Conservation (phyloP, 1,284 basidiomycete species). For the Phylloporus gajari region DNA sequence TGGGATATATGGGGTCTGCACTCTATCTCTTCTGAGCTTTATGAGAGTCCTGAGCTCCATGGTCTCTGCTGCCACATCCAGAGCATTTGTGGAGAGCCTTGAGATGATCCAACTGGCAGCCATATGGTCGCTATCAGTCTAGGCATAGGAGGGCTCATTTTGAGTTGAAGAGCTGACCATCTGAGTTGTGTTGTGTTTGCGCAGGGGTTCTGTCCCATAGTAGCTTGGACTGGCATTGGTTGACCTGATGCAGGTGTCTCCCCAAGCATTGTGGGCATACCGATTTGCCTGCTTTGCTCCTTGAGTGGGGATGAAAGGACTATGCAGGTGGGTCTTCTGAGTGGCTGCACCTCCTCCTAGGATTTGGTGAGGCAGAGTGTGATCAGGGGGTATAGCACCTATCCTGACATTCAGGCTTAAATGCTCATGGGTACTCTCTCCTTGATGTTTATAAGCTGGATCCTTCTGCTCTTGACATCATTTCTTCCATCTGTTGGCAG, state of each 20-base stretch:
- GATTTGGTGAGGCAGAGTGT: not conserved
- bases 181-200: fast-evolving
- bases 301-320: not conserved
- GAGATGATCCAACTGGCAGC: not conserved
- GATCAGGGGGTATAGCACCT: no score
- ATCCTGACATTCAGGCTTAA: no score
- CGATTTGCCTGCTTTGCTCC: not conserved
- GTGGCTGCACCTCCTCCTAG: not conserved
- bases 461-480: not conserved
- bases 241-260: not conserved
- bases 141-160: not conserved
- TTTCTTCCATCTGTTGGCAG: not conserved
- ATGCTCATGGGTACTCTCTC: no score
- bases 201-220: not conserved
- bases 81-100: not conserved
- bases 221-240: not conserved
- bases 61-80: not conserved
- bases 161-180: not conserved
- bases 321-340: not conserved
- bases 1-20: not conserved
- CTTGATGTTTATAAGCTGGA: no score
- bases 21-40: not conserved
- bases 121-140: not conserved
- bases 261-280: not conserved
- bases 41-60: not conserved